Percentiles rank a stretch among this genome's conserved stretches.
These are phyloP conservation scores for Pseudogymnoascus sp. DNA, from an alignment of 2,329 filamentous ascomycete species.

Conservation along the genomic window DNA sequence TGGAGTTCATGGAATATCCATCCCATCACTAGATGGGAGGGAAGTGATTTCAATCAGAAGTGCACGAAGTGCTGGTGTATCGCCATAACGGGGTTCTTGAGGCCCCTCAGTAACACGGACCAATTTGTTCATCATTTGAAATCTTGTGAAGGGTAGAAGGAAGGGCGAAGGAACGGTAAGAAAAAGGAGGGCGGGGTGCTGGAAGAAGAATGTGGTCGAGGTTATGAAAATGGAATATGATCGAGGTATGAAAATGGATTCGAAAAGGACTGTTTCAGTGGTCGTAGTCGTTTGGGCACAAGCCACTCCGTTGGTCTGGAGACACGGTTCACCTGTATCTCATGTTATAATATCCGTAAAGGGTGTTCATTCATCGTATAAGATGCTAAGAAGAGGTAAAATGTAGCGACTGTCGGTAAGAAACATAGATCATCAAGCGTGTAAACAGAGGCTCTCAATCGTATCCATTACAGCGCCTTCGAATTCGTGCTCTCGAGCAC, in stretches of 20 bases:
- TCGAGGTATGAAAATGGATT: not conserved
- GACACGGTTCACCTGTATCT: constrained; percentile 5
- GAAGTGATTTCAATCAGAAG: constrained; percentile 7
- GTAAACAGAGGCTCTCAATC: constrained; percentile 47
- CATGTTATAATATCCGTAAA: constrained; percentile 3
- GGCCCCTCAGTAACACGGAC: constrained; percentile 6
- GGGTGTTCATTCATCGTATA: not conserved
- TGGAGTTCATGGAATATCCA: not conserved
- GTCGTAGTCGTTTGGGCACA: not conserved
- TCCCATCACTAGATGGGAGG: not conserved
- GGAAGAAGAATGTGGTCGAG: not conserved
- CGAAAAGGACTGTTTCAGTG: not conserved
- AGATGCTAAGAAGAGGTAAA: constrained; percentile 10
- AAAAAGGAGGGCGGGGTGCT: not conserved
- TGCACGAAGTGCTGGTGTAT: constrained; percentile 8
- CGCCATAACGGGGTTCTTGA: constrained; percentile 3
- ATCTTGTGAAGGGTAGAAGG: not conserved
- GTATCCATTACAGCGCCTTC: constrained; percentile 64
- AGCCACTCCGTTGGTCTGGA: not conserved
- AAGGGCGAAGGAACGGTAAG: not conserved
- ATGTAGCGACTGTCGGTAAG: constrained; percentile 72
- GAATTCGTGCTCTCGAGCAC: constrained; percentile 51
- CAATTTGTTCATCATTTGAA: constrained; percentile 8
- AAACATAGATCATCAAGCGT: constrained; percentile 55
- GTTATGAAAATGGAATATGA: not conserved